Evolutionary conservation across 2,329 filamentous ascomycete genomes (phyloP).

Genomic region (Fusarium piperis): DNA sequence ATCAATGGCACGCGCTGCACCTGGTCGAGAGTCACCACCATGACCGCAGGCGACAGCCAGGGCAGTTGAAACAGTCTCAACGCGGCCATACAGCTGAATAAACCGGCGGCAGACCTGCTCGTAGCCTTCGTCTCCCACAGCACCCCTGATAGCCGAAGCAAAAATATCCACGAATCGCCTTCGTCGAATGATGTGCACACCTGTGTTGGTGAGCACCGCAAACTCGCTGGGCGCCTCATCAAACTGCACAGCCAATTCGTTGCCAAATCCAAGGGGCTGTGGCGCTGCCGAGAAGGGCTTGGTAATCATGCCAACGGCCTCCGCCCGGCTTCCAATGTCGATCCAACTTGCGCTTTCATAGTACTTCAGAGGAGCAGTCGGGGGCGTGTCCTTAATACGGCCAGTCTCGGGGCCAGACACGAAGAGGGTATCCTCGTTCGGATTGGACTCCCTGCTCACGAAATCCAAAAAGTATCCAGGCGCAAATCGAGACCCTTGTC

Average conservation of each 20-base stretch:
- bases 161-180: slow-evolving; percentile 92
- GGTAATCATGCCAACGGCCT: slow-evolving; percentile 82
- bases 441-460: slow-evolving; percentile 69
- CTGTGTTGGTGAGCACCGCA: slow-evolving; percentile 89
- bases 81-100: slow-evolving; percentile 84
- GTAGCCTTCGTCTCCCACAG: slow-evolving; percentile 79
- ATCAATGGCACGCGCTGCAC: slow-evolving; percentile 81
- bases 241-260: slow-evolving; percentile 96
- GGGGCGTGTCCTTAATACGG: slow-evolving; percentile 73
- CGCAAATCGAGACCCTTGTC: slow-evolving; percentile 71
- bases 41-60: slow-evolving; percentile 95
- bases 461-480: slow-evolving; percentile 95
- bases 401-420: slow-evolving; percentile 89
- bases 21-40: slow-evolving; percentile 77
- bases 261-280: slow-evolving; percentile 84
- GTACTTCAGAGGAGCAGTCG: slow-evolving; percentile 66
- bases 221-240: slow-evolving; percentile 85
- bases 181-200: slow-evolving; percentile 85
- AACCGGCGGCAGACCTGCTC: slow-evolving; percentile 86
- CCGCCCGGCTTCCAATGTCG: slow-evolving; percentile 75
- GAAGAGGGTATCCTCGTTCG: slow-evolving; percentile 76
- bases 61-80: slow-evolving; percentile 89
- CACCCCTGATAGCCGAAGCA: slow-evolving; percentile 79
- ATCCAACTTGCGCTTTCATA: slow-evolving; percentile 86
- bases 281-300: slow-evolving; percentile 75